Evolutionary conservation across 257 asterid species (phyloP), one percentile per base, ranked within the genome.

Genomic region (Scutellaria barbata): DNA sequence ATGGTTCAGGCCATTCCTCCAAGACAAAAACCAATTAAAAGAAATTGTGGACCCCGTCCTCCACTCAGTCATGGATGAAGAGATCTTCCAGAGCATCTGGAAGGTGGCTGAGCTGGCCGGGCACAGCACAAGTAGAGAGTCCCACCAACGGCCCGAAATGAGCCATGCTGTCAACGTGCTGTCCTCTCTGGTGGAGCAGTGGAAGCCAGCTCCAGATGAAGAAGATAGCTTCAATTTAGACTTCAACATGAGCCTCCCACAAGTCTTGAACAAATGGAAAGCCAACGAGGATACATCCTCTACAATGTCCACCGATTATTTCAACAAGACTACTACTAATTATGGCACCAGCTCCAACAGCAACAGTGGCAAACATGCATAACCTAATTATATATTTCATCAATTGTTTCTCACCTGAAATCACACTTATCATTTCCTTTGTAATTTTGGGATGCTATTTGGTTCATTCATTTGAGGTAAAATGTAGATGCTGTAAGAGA

Each of bases 131-230:
- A 85, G 76, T 42, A 78, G 96, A 6, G 97, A 91, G 11, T 80
- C 96, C 6, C 48, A 66, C 47, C 95, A 85, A 51, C 78, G 97
- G 66, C 97, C 98, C 0, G 87, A 86, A 67, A 94, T 94, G 98
- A 80, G 89, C 48, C 95, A 94, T 10, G 93, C 77, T 0, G 98
- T 94, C 7, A 82, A 73, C 16, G 88, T 88, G 69, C 73, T 94
- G 46, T 81, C 90, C 35, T 82, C 95, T 3, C 65, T 91, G 35
- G 95, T 88, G n/a, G 91, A 78, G 75, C 85, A 89, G 30, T 94
- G 99, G 99, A 85, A 73, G 17, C 98, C 99, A 0, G 5, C 73
- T 5, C 30, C 56, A 0, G 76, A 66, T 0, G 85, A 78, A 13
- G 85, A 63, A 0, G 86, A 81, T 14, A 76, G 65, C 75, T 77